Percentiles rank a stretch among this genome's conserved stretches.
Evolutionary conservation across 441 rosid species (phyloP).

Genomic region (Adansonia gregorii): DNA sequence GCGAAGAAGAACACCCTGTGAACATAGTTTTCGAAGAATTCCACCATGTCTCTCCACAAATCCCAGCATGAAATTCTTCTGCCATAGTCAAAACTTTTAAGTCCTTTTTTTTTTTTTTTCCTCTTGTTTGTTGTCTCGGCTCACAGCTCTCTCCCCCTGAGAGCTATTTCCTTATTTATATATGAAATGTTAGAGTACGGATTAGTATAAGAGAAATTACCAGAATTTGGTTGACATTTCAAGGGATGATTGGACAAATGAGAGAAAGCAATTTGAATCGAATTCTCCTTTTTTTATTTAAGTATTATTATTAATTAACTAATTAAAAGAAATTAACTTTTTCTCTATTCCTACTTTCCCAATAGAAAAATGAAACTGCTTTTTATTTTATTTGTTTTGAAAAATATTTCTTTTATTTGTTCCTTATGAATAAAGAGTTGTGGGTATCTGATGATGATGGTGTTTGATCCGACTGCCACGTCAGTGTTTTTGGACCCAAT

Average conservation of each 20-base stretch:
- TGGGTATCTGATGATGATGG: constrained; percentile 25
- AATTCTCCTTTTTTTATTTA: constrained; percentile 29
- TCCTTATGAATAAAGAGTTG: constrained; percentile 30
- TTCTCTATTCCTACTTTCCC: constrained; percentile 13
- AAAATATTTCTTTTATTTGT: constrained; percentile 8
- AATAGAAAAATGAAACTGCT: not conserved
- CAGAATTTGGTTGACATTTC: constrained; percentile 60
- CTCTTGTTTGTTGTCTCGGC: not conserved
- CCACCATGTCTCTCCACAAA: constrained; percentile 80
- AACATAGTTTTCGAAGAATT: constrained; percentile 47
- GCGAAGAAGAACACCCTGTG: constrained; percentile 50
- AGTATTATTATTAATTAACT: not conserved
- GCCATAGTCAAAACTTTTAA: constrained; percentile 46
- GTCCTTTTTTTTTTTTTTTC: not conserved
- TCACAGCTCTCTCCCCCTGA: not conserved
- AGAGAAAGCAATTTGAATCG: constrained; percentile 51
- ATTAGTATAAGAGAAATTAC: constrained; percentile 28
- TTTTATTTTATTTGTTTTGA: not conserved
- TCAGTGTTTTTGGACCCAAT: constrained; percentile 22
- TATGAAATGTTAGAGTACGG: constrained; percentile 36
- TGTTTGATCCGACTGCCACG: constrained; percentile 37
- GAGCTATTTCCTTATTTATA: constrained; percentile 1
- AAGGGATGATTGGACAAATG: constrained; percentile 51
- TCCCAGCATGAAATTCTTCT: constrained; percentile 68
- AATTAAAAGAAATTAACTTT: constrained; percentile 10